These are phyloP conservation scores for Colletotrichum chlorophyti DNA, from an alignment of 2,329 filamentous ascomycete species.

Conservation along the genomic window DNA sequence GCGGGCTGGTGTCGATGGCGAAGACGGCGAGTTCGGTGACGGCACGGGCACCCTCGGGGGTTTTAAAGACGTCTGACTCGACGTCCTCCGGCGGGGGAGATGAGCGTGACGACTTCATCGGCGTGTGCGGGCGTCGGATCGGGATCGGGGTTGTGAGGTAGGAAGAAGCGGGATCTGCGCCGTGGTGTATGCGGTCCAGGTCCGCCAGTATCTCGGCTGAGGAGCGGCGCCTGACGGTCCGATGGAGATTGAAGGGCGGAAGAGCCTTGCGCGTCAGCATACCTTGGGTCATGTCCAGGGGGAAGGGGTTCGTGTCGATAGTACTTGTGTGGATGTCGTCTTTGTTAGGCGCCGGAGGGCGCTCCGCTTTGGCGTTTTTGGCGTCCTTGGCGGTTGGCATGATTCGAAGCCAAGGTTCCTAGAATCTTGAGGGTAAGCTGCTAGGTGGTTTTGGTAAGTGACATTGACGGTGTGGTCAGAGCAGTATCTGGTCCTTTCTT, in stretches of 20 bases:
- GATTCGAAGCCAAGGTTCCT: no score
- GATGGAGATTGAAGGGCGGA: background rate
- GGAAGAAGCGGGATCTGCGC: background rate
- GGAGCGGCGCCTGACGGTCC: background rate
- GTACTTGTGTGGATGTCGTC: background rate
- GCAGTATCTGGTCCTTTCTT: background rate
- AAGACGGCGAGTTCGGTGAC: background rate
- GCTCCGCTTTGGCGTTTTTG: background rate
- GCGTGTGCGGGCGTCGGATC: background rate
- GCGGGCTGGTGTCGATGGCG: background rate
- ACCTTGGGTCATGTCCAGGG: background rate
- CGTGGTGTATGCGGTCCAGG: background rate
- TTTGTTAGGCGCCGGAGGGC: background rate
- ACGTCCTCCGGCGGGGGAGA: background rate
- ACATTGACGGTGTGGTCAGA: background rate
- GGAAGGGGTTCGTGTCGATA: background rate
- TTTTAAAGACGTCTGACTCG: background rate
- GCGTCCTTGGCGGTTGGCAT: background rate
- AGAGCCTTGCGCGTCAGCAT: background rate
- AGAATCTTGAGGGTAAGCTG: no score
- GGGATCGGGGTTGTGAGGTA: background rate
- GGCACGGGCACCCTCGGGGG: background rate
- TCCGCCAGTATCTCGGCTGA: slow-evolving; percentile 4
- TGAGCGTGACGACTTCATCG: background rate
- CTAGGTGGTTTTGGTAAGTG: background rate